Evolutionary conservation across 1,139 yeast genomes (phyloP).

Genomic region (Geotrichum carabidarum): DNA sequence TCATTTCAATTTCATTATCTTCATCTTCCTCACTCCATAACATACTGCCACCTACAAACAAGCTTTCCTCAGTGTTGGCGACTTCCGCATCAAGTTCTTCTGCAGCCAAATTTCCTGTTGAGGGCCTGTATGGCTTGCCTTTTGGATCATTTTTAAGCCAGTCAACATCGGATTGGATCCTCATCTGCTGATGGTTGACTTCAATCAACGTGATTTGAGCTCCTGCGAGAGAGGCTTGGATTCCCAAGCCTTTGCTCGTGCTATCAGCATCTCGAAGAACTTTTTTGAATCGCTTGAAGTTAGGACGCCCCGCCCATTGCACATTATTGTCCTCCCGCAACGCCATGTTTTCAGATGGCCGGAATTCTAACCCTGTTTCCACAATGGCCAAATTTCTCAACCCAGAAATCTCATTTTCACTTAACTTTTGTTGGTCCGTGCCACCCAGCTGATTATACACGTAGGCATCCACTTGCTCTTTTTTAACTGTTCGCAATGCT

Average conservation of each 20-base stretch:
- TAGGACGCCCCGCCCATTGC: constrained; percentile 15
- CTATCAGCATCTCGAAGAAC: background rate
- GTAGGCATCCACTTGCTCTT: constrained; percentile 8
- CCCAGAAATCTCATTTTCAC: background rate
- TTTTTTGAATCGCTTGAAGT: constrained; percentile 11
- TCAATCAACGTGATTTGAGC: constrained; percentile 8
- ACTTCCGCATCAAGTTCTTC: background rate
- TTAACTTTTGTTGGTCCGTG: background rate
- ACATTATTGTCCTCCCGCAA: background rate
- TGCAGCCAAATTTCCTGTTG: background rate
- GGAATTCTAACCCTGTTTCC: background rate
- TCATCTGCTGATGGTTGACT: constrained; percentile 8
- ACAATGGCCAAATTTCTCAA: constrained; percentile 13
- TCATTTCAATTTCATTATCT: constrained; percentile 6
- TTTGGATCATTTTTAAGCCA: constrained; percentile 2
- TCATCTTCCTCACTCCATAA: constrained; percentile 2
- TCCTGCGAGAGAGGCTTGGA: background rate
- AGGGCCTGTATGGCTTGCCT: background rate
- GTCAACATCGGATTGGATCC: constrained; percentile 11
- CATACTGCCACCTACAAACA: constrained; percentile 5
- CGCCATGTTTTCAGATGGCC: background rate
- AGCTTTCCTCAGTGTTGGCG: background rate
- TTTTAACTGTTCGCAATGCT: constrained; percentile 10
- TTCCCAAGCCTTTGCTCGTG: background rate
- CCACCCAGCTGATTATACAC: background rate